Conservation (phyloP, 257 asterid species). For the Sherardia arvensis region DNA sequence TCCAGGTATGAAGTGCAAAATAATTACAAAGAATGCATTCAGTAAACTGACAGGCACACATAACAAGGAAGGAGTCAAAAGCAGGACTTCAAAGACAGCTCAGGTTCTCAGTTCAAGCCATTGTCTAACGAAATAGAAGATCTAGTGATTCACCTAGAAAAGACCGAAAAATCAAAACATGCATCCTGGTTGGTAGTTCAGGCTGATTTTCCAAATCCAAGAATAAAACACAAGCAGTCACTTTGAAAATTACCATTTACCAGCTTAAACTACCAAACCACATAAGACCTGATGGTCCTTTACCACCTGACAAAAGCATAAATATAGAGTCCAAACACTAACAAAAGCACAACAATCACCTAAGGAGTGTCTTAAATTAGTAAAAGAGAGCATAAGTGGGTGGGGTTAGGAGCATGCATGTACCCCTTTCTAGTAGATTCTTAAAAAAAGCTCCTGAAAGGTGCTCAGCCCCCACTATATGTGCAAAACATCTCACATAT, state of each 20-base stretch:
- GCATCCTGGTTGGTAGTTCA: background rate
- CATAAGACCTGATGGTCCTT: background rate
- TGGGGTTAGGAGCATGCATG: slow-evolving; percentile 57
- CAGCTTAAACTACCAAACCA: background rate
- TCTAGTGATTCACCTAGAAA: background rate
- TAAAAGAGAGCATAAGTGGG: slow-evolving; percentile 25
- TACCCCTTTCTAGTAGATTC: slow-evolving; percentile 45
- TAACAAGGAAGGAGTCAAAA: background rate
- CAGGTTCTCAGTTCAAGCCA: background rate
- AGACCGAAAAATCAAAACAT: too few relatives aligned
- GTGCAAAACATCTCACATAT: slow-evolving; percentile 36
- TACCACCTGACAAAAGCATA: background rate
- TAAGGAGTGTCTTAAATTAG: background rate
- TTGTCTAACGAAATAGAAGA: background rate
- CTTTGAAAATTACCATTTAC: background rate
- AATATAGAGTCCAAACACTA: background rate
- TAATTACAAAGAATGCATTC: background rate
- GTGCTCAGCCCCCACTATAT: slow-evolving; percentile 47
- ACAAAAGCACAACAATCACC: background rate
- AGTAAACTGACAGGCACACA: background rate
- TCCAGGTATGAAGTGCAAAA: background rate
- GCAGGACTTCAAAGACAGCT: background rate
- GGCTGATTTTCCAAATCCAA: background rate
- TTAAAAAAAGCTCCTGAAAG: slow-evolving; percentile 49
- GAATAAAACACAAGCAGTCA: background rate